Percentiles rank a stretch among this genome's conserved stretches.
phyloP scores from a whole-genome alignment of 2,329 filamentous ascomycete species.

The Catunica adiposa region DNA sequence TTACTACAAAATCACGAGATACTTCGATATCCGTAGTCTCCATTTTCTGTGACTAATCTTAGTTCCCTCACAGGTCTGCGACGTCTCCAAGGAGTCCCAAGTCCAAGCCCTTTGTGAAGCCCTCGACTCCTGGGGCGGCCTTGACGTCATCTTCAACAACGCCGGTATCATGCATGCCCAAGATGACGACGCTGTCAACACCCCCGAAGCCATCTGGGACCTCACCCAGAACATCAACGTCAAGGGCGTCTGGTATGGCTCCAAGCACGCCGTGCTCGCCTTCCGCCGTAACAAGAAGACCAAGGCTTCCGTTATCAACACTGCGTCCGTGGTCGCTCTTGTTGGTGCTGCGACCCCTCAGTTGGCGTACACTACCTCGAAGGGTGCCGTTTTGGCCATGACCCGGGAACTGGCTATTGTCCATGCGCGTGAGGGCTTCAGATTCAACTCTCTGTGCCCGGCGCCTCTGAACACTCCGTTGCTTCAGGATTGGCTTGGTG shows the following conservation, averaged over 20 bases:
- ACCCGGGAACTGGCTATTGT: conserved; percentile 84
- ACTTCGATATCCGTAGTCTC: background rate
- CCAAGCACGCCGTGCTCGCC: conserved; percentile 73
- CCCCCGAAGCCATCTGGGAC: conserved; percentile 84
- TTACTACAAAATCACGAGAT: no score
- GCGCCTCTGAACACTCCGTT: conserved; percentile 79
- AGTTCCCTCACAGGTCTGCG: conserved; percentile 28
- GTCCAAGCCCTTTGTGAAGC: conserved; percentile 58
- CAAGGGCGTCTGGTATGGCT: conserved; percentile 94
- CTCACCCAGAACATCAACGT: conserved; percentile 88
- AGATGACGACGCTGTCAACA: conserved; percentile 65
- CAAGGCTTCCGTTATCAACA: conserved; percentile 76
- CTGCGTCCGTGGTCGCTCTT: conserved; percentile 72
- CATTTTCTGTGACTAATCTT: background rate
- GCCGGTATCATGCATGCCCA: conserved; percentile 89
- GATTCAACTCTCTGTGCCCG: conserved; percentile 83
- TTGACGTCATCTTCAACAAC: conserved; percentile 94
- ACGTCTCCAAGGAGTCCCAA: conserved; percentile 73
- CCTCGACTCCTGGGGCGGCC: conserved; percentile 68
- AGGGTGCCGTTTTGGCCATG: conserved; percentile 79
- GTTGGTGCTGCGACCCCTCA: conserved; percentile 79
- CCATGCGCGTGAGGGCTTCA: conserved; percentile 72
- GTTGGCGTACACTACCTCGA: conserved; percentile 83
- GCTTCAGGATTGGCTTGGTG: conserved; percentile 60
- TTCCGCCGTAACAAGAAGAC: conserved; percentile 67